phyloP scores from a whole-genome alignment of 352 stramenopile species.

The Globisporangium okanoganense region DNA sequence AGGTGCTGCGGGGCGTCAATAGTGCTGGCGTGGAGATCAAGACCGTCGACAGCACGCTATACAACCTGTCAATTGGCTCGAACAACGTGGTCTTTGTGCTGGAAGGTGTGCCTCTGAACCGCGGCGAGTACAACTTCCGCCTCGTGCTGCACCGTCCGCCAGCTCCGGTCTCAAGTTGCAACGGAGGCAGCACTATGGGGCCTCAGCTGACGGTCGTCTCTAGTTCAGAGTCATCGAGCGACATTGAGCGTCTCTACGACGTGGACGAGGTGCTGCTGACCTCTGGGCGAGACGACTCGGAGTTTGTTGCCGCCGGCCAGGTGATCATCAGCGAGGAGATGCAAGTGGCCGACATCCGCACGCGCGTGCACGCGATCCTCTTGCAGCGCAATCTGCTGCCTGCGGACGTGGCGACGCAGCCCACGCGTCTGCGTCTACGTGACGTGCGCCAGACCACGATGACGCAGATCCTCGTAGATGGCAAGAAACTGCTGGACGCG shows the following conservation, averaged over 20 bases:
- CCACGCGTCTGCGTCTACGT: slow-evolving; percentile 52
- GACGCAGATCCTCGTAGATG: slow-evolving; percentile 61
- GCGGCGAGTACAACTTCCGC: slow-evolving; percentile 76
- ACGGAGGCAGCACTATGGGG: slow-evolving; percentile 17
- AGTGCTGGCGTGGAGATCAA: slow-evolving; percentile 78
- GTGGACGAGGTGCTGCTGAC: slow-evolving; percentile 57
- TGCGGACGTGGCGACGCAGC: slow-evolving; percentile 17
- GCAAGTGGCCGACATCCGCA: slow-evolving; percentile 65
- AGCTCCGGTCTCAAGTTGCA: neutral
- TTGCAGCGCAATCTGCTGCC: slow-evolving; percentile 37
- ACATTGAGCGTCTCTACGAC: slow-evolving; percentile 38
- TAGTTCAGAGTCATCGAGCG: slow-evolving; percentile 16
- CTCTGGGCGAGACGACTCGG: slow-evolving; percentile 43
- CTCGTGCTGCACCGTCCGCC: slow-evolving; percentile 51
- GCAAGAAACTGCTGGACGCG: slow-evolving; percentile 53
- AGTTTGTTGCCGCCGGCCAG: slow-evolving; percentile 52
- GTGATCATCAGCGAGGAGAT: slow-evolving; percentile 78
- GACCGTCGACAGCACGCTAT: slow-evolving; percentile 67
- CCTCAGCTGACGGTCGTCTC: slow-evolving; percentile 21
- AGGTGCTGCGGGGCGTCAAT: slow-evolving; percentile 70
- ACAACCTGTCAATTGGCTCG: slow-evolving; percentile 67
- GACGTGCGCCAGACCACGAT: slow-evolving; percentile 67
- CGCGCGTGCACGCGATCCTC: slow-evolving; percentile 39
- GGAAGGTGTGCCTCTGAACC: slow-evolving; percentile 59
- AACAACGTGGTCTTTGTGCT: slow-evolving; percentile 66